Percentiles rank a stretch among this genome's conserved stretches.
Evolutionary conservation across 345 rosid species (phyloP).

Genomic region (Hevea brasiliensis): DNA sequence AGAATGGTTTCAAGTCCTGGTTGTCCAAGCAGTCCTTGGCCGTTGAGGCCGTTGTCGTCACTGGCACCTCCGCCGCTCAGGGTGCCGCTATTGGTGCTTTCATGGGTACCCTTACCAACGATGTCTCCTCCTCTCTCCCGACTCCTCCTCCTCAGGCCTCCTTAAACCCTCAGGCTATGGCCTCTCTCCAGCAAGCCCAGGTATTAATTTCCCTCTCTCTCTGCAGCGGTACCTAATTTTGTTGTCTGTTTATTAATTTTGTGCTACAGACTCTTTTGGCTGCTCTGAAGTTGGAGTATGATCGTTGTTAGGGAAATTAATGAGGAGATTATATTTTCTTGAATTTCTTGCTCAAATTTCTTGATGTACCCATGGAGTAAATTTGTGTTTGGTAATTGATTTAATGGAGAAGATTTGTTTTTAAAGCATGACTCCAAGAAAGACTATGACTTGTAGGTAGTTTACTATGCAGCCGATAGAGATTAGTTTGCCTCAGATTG

Average conservation of each 20-base stretch:
- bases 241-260: not conserved
- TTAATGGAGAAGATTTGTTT: not conserved
- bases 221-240: not conserved
- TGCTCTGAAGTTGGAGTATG: too few relatives aligned
- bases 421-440: not conserved
- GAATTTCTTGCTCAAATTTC: too few relatives aligned
- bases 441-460: not conserved
- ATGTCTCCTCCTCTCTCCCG: conserved; percentile 47
- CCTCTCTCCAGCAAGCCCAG: conserved; percentile 88
- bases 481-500: not conserved
- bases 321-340: too few relatives aligned
- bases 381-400: not conserved
- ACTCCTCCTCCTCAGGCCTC: conserved; percentile 46
- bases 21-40: conserved; percentile 68
- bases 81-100: conserved; percentile 86
- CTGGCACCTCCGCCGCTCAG: conserved; percentile 67
- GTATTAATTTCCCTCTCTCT: conserved; percentile 24
- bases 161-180: conserved; percentile 77
- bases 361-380: not conserved
- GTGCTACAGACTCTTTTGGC: not conserved
- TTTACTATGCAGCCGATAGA: not conserved
- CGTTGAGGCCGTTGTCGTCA: conserved; percentile 74
- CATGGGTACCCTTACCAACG: conserved; percentile 69
- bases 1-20: conserved; percentile 69
- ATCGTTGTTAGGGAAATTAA: too few relatives aligned